Base-by-base conservation (phyloP, 148 eudicot genomes). In the Nepenthes gracilis region DNA sequence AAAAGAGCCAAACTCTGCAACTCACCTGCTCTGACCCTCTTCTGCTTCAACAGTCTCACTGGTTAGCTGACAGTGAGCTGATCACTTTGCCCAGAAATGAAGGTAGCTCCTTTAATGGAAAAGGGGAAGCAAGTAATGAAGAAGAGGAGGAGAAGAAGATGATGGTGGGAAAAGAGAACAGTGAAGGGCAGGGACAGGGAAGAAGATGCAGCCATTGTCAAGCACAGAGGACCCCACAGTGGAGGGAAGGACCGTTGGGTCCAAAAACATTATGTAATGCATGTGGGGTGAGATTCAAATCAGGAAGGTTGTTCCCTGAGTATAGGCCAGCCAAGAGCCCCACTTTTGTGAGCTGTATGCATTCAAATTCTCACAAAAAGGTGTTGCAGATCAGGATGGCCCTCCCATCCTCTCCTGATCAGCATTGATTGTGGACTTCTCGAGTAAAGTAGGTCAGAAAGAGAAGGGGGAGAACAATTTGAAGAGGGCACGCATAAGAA, bases 321-420 rank as follows among this genome's bases (percentile, higher is more conserved):
- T 81, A 81, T 54, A 69, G 85, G 64, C 85, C 85, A 23, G 85
- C 85, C 38, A 71, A 72, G 43, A 81, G 85, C 62, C 82, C 85
- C 11, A 81, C 81, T 38, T 81, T 81, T 67, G 72, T 75, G 55
- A 69, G 75, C 52, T 61, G 61, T 54, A 52, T 64, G 72, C 85
- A 80, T 64, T 80, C 85, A 5, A 80, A 80, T 63, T 68, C 73
- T 59, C 81, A 71, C 43, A 66, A 64, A 60, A 75, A 78, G 57
- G 82, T 81, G 35, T 12, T 81, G 64, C 66, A 77, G 60, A 70
- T 79, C 78, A 69, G 78, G 40, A 70, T 66, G 74, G 68, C 66
- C 38, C 61, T 33, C 50, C 55, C 62, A 23, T 32, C 62, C 52
- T 38, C 51, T 38, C 63, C 54, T 36, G 32, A n/a, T 52, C 33